Evolutionary conservation across 106 monocot species (phyloP).

Genomic region (Dendrobium nobile): DNA sequence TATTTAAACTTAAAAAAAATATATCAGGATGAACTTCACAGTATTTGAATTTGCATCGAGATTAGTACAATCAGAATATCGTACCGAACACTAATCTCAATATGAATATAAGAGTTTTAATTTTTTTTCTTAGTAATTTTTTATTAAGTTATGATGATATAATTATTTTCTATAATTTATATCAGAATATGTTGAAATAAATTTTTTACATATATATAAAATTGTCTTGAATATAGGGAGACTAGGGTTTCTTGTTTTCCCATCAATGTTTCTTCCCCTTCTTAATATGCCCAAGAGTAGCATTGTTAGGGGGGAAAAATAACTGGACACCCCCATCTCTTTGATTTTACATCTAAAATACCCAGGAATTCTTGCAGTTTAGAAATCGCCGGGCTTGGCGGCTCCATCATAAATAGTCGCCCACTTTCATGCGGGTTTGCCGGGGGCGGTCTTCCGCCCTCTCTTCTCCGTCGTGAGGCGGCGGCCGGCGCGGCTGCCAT

Average conservation of each 20-base stretch:
- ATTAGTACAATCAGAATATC: too few relatives aligned
- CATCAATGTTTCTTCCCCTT: neutral
- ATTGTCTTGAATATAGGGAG: neutral
- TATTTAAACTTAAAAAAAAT: too few relatives aligned
- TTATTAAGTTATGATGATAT: too few relatives aligned
- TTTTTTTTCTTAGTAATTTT: too few relatives aligned
- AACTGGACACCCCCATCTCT: neutral
- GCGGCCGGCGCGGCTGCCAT: neutral
- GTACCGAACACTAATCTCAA: too few relatives aligned
- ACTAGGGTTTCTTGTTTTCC: neutral
- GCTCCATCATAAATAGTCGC: neutral
- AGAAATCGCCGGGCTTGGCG: neutral
- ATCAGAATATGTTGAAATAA: too few relatives aligned
- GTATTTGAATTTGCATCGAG: too few relatives aligned
- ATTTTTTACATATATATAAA: too few relatives aligned
- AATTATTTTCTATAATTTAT: too few relatives aligned
- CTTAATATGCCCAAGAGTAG: neutral
- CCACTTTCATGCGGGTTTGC: neutral
- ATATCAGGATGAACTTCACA: too few relatives aligned
- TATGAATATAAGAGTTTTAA: too few relatives aligned
- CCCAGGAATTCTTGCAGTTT: neutral
- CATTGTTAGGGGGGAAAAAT: neutral
- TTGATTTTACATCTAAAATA: neutral
- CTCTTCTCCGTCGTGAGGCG: constrained; percentile 1
- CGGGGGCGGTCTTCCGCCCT: neutral